Conservation (phyloP, 176 grass and related monocot species). For the Poa pratensis region DNA sequence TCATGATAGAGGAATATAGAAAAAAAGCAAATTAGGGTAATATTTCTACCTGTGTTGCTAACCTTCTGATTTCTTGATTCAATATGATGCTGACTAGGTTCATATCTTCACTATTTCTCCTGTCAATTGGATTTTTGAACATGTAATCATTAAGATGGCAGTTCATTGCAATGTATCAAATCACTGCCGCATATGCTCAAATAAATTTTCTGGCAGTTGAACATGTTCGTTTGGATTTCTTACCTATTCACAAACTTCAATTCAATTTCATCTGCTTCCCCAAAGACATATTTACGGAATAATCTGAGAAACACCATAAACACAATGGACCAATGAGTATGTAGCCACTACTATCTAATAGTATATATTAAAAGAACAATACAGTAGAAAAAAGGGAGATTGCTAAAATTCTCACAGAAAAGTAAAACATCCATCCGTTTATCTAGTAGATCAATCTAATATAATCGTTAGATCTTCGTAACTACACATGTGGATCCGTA, state of each 20-base stretch:
- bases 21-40: background rate
- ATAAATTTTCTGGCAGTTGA: constrained; percentile 18
- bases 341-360: background rate
- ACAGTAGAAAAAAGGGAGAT: background rate
- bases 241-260: constrained; percentile 99
- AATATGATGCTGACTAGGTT: constrained; percentile 90
- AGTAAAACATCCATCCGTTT: background rate
- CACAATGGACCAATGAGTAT: constrained; percentile 3
- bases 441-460: background rate
- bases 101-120: constrained; percentile 93
- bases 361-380: constrained; percentile 1
- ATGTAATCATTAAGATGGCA: constrained; percentile 22
- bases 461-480: background rate
- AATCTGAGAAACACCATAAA: constrained; percentile 62
- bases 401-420: constrained; percentile 6
- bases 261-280: constrained; percentile 98
- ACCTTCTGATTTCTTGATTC: constrained; percentile 96
- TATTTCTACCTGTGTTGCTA: constrained; percentile 82
- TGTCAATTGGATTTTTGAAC: constrained; percentile 50
- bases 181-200: constrained; percentile 7
- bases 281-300: constrained; percentile 95
- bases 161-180: background rate
- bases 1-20: constrained; percentile 4
- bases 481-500: background rate
- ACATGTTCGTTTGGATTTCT: constrained; percentile 15